These are phyloP conservation scores for Rutstroemia sydowiana DNA, from an alignment of 2,329 filamentous ascomycete species.

Conservation along the genomic window DNA sequence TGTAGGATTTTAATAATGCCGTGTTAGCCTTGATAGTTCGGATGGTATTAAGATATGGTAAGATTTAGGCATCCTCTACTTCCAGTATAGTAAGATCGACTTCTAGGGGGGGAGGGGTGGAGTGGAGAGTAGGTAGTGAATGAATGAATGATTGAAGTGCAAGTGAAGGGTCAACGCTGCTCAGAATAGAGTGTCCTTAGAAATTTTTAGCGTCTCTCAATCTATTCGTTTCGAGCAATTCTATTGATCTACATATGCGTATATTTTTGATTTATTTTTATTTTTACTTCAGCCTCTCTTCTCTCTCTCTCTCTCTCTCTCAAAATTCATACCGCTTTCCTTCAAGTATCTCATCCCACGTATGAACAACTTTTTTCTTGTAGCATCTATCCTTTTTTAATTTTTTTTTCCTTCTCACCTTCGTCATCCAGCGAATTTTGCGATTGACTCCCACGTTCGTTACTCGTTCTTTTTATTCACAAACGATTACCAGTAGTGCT, in stretches of 20 bases:
- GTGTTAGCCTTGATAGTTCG: conserved; percentile 6
- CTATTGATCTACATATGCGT: too few species aligned
- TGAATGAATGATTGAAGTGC: too few species aligned
- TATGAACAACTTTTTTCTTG: neutral
- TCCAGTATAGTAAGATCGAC: conserved; percentile 8
- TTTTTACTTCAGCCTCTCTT: conserved; percentile 10
- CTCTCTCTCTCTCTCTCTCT: too few species aligned
- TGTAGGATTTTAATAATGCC: conserved; percentile 5
- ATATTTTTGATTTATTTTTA: conserved; percentile 1
- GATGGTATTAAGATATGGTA: too few species aligned
- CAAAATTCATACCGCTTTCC: neutral
- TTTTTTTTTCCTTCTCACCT: neutral
- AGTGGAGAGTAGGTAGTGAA: too few species aligned
- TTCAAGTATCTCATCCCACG: conserved; percentile 6
- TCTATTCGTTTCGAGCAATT: neutral
- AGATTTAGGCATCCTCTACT: conserved; percentile 7
- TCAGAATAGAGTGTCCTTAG: conserved; percentile 8
- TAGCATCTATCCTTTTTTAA: too few species aligned
- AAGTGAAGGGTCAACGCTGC: conserved; percentile 2
- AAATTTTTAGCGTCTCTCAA: neutral
- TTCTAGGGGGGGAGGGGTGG: too few species aligned
- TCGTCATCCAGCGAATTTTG: conserved; percentile 8
- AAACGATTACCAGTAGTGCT: neutral
- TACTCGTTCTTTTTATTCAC: conserved; percentile 1
- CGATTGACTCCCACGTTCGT: conserved; percentile 10